Base-by-base conservation (phyloP, 768 basidiomycete genomes). In the Omphalotus guepiniiformis region DNA sequence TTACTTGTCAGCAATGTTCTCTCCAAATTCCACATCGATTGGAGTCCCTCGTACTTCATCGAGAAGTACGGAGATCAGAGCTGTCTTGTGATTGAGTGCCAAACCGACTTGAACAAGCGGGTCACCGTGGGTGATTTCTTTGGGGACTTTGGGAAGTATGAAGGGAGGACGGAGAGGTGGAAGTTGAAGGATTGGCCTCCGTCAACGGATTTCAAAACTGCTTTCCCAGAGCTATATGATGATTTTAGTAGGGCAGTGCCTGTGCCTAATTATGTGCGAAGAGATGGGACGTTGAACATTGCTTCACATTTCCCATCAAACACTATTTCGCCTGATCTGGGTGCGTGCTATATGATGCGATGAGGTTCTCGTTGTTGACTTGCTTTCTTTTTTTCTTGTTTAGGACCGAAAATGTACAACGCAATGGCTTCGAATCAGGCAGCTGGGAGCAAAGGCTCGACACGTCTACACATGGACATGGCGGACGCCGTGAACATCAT, bases 381-480 rank as follows among this genome's bases (percentile, higher is more conserved):
- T 26, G n/a, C 5, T 37, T 37, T 6, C 21, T 37, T 6, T 43
- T n/a, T 44, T 36, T 37, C 56, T 16, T 57, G 57, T 55, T 34
- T 62, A 83, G 91, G 92, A 3, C 93, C 93, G 1, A 96, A 95
- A 68, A 88, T 94, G 89, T 96, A 96, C 66, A 93, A 91, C 53
- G 89, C 93, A 0, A 82, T 91, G 69, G 82, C 83, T 8, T 86
- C 85, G 3, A 75, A 71, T 32, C 83, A 87, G 56, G 61, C 65
- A 3, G 62, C 70, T 25, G 85, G 85, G 3, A 87, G 82, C 58
- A 85, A 87, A 56, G 93, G 93, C 2, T 83, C 89, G 18, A 96
- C 93, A 8, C 73, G 89, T 48, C 66, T 96, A 42, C 94, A 96
- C 56, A 92, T 95, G 89, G 91, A 92, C 63, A 90, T 93, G 80